phyloP scores from a whole-genome alignment of 805 yeast genomes.

The Clavispora asparagi region DNA sequence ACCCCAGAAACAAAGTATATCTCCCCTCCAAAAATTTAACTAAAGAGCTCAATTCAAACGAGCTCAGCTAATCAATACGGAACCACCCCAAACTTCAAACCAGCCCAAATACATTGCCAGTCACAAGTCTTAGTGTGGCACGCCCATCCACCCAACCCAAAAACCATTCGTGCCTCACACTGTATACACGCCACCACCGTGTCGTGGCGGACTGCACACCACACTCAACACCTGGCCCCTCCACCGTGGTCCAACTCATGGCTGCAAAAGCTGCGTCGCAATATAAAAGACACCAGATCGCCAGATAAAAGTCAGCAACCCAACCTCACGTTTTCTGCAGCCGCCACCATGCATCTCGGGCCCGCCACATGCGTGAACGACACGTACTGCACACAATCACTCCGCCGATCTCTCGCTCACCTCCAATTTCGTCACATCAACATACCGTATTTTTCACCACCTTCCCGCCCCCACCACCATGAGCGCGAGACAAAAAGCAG shows the following conservation, averaged over 20 bases:
- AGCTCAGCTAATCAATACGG: too few species aligned
- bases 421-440: conserved; percentile 1
- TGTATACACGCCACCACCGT: not conserved
- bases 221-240: not conserved
- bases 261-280: not conserved
- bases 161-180: too few species aligned
- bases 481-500: conserved; percentile 9
- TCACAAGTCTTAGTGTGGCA: too few species aligned
- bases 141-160: too few species aligned
- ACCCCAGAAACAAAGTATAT: too few species aligned
- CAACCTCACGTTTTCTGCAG: not conserved
- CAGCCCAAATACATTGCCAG: too few species aligned
- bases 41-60: too few species aligned
- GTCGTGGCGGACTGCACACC: not conserved
- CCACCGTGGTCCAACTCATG: not conserved
- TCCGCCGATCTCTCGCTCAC: conserved; percentile 2
- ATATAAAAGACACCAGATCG: not conserved
- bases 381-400: conserved; percentile 5
- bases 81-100: too few species aligned
- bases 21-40: too few species aligned
- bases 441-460: not conserved
- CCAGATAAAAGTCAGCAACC: too few species aligned
- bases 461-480: conserved; percentile 3
- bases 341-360: not conserved
- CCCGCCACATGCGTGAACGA: not conserved